phyloP scores from a whole-genome alignment of 345 rosid species.

The Geranium brycei region DNA sequence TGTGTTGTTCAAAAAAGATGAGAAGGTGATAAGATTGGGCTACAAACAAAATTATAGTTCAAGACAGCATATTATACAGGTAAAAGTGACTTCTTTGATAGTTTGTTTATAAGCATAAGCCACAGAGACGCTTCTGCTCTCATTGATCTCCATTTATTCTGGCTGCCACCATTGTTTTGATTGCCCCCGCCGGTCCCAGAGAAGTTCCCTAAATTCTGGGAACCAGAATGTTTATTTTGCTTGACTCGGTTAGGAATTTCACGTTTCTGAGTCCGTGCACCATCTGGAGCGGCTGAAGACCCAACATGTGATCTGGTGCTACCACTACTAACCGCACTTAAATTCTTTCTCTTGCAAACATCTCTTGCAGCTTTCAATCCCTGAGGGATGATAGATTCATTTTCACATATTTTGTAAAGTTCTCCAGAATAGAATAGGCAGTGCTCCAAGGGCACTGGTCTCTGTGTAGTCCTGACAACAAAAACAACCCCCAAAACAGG shows the following conservation, averaged over 20 bases:
- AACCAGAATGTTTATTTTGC: constrained; percentile 64
- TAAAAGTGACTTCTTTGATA: constrained; percentile 63
- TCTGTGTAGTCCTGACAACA: constrained; percentile 62
- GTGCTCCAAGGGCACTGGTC: constrained; percentile 97
- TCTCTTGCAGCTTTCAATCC: constrained; percentile 80
- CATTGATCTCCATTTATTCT: constrained; percentile 54
- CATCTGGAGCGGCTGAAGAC: constrained; percentile 43
- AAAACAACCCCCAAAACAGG: constrained; percentile 2
- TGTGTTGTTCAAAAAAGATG: not conserved
- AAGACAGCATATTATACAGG: constrained; percentile 38
- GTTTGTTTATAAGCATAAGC: constrained; percentile 77
- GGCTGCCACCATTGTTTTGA: constrained; percentile 43
- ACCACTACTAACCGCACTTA: constrained; percentile 30
- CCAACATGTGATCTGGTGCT: constrained; percentile 31
- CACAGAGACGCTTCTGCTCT: constrained; percentile 70
- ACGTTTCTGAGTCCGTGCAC: constrained; percentile 52
- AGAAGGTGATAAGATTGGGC: not conserved
- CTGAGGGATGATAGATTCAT: constrained; percentile 42
- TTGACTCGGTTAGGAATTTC: constrained; percentile 44
- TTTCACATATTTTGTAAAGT: constrained; percentile 71
- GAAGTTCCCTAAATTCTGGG: constrained; percentile 33
- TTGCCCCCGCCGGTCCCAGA: constrained; percentile 25
- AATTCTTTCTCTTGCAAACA: constrained; percentile 57
- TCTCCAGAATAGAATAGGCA: constrained; percentile 82
- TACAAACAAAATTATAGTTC: not conserved